A percentile compares a stretch with the other conserved stretches of the same genome.
phyloP scores from a whole-genome alignment of 2,329 filamentous ascomycete genomes.

The Pseudogymnoascus sp. region DNA sequence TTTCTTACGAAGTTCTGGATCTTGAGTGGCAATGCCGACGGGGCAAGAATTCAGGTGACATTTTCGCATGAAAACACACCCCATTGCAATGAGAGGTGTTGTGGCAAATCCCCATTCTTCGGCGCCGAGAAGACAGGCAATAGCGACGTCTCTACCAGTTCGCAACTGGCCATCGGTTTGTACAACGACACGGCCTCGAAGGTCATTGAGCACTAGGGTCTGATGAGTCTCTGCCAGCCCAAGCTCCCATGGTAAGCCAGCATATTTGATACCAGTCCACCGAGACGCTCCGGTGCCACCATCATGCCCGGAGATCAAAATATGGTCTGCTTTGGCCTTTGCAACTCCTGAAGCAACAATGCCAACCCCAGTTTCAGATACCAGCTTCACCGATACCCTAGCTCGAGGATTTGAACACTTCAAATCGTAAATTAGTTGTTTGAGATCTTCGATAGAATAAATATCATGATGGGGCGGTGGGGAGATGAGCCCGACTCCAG shows the following conservation, averaged over 20 bases:
- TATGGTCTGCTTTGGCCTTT: conserved; percentile 95
- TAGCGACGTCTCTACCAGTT: conserved; percentile 87
- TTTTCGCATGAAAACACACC: conserved; percentile 90
- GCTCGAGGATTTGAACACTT: conserved; percentile 93
- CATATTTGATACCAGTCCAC: conserved; percentile 99
- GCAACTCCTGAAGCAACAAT: conserved; percentile 96
- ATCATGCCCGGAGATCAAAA: conserved; percentile 92
- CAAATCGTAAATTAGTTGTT: conserved; percentile 94
- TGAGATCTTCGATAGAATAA: conserved; percentile 96
- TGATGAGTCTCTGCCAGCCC: conserved; percentile 97
- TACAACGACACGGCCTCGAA: conserved; percentile 89
- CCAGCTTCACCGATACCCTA: conserved; percentile 91
- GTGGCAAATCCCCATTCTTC: conserved; percentile 98
- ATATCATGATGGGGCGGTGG: conserved; percentile 97
- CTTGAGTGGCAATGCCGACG: conserved; percentile 91
- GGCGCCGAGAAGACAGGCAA: conserved; percentile 91
- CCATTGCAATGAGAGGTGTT: conserved; percentile 90
- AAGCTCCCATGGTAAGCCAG: conserved; percentile 91
- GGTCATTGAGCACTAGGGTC: conserved; percentile 89
- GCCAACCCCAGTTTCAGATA: conserved; percentile 94
- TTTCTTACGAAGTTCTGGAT: conserved; percentile 89
- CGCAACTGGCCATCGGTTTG: conserved; percentile 93
- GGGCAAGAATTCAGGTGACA: conserved; percentile 70
- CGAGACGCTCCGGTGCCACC: conserved; percentile 93
- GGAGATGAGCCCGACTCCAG: conserved; percentile 91